A percentile compares a stretch with the other conserved stretches of the same genome.
Evolutionary conservation across 2,329 filamentous ascomycete species (phyloP).

Genomic region (Uncinocarpus reesii): DNA sequence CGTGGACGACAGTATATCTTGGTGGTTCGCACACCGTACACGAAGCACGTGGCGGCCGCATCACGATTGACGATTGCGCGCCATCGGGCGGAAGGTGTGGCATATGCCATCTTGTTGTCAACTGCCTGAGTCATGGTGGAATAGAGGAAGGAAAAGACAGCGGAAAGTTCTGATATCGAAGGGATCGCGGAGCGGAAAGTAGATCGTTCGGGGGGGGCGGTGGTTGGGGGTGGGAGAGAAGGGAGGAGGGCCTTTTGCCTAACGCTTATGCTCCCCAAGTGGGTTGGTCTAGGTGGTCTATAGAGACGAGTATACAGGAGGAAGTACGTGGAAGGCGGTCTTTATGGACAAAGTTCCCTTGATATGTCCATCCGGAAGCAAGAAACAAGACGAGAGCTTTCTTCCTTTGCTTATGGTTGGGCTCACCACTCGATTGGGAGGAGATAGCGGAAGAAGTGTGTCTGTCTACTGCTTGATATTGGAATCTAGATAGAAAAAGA

Average conservation of each 20-base stretch:
- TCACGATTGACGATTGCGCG: slow-evolving; percentile 39
- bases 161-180: background rate
- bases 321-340: slow-evolving; percentile 4
- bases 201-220: slow-evolving; percentile 5
- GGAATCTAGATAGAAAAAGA: slow-evolving; percentile 4
- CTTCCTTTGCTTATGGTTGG: background rate
- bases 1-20: slow-evolving; percentile 48
- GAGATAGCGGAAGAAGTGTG: background rate
- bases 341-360: background rate
- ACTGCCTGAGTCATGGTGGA: slow-evolving; percentile 4
- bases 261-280: slow-evolving; percentile 7
- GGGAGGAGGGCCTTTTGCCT: slow-evolving; percentile 2
- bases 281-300: slow-evolving; percentile 6
- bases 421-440: background rate
- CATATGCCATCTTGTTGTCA: slow-evolving; percentile 15
- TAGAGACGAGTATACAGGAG: slow-evolving; percentile 10
- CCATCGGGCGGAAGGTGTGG: slow-evolving; percentile 35
- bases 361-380: slow-evolving; percentile 9
- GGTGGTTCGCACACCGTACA: slow-evolving; percentile 49
- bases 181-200: slow-evolving; percentile 5
- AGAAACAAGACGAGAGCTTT: background rate
- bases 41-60: slow-evolving; percentile 38
- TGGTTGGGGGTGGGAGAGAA: background rate
- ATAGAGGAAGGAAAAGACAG: background rate
- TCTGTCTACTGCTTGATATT: slow-evolving; percentile 9